These are phyloP conservation scores for Fomitiporia mediterranea DNA, from an alignment of 1,284 basidiomycete genomes.

Conservation along the genomic window DNA sequence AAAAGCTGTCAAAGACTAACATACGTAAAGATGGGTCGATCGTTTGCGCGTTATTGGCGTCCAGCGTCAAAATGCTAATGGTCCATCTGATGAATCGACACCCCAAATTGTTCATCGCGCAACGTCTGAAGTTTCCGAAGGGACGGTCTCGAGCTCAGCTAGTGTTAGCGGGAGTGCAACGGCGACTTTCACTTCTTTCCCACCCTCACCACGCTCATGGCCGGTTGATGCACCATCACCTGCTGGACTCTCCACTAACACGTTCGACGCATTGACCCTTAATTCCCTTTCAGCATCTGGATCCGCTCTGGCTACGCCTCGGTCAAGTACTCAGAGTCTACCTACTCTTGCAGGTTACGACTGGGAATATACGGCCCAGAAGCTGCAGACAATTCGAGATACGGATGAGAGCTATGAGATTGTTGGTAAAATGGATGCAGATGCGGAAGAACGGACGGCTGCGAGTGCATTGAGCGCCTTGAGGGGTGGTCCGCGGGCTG, in stretches of 20 bases:
- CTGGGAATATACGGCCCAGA: slow-evolving; percentile 16
- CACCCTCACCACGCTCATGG: slow-evolving; percentile 16
- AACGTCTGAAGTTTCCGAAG: slow-evolving; percentile 1
- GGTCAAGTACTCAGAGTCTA: slow-evolving; percentile 19
- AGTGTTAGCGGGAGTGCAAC: slow-evolving; percentile 11
- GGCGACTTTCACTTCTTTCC: slow-evolving; percentile 17
- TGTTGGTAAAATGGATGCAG: background rate
- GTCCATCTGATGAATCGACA: background rate
- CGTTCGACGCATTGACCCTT: slow-evolving; percentile 15
- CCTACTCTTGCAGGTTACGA: slow-evolving; percentile 16
- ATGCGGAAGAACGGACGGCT: background rate
- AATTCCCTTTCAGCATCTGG: slow-evolving; percentile 4
- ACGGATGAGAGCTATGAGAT: slow-evolving; percentile 6
- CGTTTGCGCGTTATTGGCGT: slow-evolving; percentile 70
- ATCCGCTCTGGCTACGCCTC: slow-evolving; percentile 12
- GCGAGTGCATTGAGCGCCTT: slow-evolving; percentile 13
- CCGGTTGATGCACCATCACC: slow-evolving; percentile 12
- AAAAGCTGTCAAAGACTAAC: slow-evolving; percentile 14
- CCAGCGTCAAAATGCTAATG: slow-evolving; percentile 44
- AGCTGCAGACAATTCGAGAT: slow-evolving; percentile 14
- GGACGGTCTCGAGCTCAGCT: background rate
- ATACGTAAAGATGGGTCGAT: slow-evolving; percentile 65
- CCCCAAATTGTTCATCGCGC: background rate
- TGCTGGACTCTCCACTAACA: slow-evolving; percentile 4
- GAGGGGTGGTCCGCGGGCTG: slow-evolving; percentile 3